A percentile compares a stretch with the other conserved stretches of the same genome.
Evolutionary conservation across 192 early-diverging fungal genomes (phyloP).

Genomic region (Oehlia diaphana): DNA sequence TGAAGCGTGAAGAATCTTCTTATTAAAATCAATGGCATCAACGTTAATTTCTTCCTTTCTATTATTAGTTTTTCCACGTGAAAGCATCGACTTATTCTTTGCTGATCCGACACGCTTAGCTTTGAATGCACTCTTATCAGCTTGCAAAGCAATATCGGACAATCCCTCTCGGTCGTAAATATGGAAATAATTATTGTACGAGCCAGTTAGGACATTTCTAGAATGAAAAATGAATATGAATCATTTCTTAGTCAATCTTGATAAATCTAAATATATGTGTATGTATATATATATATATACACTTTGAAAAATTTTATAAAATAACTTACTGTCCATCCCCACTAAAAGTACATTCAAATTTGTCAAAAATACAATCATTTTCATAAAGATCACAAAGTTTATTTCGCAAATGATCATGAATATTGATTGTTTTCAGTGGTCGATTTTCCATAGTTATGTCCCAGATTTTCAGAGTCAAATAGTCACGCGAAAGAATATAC

Average conservation of each 20-base stretch:
- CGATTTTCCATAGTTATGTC: slow-evolving; percentile 97
- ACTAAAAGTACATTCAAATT: slow-evolving; percentile 98
- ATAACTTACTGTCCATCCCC: slow-evolving; percentile 86
- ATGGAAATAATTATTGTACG: slow-evolving; percentile 99
- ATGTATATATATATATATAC: no score
- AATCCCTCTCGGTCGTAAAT: slow-evolving; percentile 85
- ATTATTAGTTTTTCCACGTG: slow-evolving; percentile 42
- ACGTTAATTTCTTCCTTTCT: slow-evolving; percentile 79
- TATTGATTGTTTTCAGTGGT: slow-evolving; percentile 93
- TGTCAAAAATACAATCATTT: slow-evolving; percentile 99
- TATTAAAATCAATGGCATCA: slow-evolving; percentile 88
- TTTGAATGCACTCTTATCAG: slow-evolving; percentile 97
- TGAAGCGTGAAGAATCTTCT: slow-evolving; percentile 97
- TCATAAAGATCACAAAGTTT: slow-evolving; percentile 99
- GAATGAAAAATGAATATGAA: background rate
- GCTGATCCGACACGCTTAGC: slow-evolving; percentile 84
- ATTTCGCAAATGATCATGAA: slow-evolving; percentile 93
- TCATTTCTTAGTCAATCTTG: background rate
- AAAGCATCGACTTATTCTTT: slow-evolving; percentile 66
- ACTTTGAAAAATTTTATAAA: background rate
- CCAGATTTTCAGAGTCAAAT: slow-evolving; percentile 97
- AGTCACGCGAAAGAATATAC: slow-evolving; percentile 96
- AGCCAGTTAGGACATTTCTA: slow-evolving; percentile 90
- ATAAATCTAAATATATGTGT: background rate
- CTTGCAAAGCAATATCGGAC: slow-evolving; percentile 87